These are phyloP conservation scores for Fusarium sp. DNA, from an alignment of 2,329 filamentous ascomycete genomes.

Conservation along the genomic window DNA sequence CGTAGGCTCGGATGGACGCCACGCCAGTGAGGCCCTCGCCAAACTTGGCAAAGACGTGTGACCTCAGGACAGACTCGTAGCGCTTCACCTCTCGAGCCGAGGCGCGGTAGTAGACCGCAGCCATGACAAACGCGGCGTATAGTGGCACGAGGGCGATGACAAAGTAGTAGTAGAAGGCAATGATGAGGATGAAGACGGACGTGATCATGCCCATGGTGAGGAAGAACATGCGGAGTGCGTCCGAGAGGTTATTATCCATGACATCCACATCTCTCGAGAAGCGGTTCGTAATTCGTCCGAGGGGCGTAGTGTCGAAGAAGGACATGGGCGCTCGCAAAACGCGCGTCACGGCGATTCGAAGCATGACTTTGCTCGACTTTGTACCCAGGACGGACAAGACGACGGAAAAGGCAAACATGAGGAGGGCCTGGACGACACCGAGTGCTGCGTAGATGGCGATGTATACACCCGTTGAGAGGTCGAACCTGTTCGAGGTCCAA, in stretches of 20 bases:
- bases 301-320: constrained; percentile 96
- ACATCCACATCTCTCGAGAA: constrained; percentile 96
- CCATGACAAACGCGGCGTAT: constrained; percentile 79
- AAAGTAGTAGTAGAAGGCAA: constrained; percentile 95
- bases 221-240: constrained; percentile 92
- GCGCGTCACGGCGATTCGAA: constrained; percentile 79
- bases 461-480: constrained; percentile 72
- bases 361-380: constrained; percentile 80
- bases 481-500: constrained; percentile 86
- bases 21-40: constrained; percentile 86
- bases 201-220: constrained; percentile 84
- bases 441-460: constrained; percentile 77
- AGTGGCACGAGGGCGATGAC: constrained; percentile 69
- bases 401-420: constrained; percentile 85
- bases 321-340: constrained; percentile 81
- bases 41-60: constrained; percentile 89
- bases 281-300: constrained; percentile 94
- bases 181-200: constrained; percentile 87
- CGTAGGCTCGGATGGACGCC: constrained; percentile 89
- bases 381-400: constrained; percentile 82
- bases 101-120: constrained; percentile 86
- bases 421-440: constrained; percentile 72
- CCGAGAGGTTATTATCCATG: constrained; percentile 92
- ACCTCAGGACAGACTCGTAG: constrained; percentile 88
- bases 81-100: constrained; percentile 95